phyloP scores from a whole-genome alignment of 768 basidiomycete genomes.

The Rhizopogon rudus region DNA sequence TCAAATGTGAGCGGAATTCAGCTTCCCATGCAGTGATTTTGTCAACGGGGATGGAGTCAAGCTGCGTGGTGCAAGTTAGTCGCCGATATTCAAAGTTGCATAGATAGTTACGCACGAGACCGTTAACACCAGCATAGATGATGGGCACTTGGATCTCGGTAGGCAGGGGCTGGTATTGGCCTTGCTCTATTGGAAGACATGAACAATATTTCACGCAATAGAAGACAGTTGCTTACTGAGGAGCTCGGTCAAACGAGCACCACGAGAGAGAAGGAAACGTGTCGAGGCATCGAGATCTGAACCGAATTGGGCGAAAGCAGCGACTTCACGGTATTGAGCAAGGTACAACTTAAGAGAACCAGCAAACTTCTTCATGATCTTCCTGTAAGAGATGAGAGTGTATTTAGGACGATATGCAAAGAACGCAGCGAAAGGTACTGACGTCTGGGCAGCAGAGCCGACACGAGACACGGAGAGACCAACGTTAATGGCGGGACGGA shows the following conservation, averaged over 20 bases:
- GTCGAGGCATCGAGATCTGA: slow-evolving; percentile 99
- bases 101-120: slow-evolving; percentile 60
- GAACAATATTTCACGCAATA: slow-evolving; percentile 10
- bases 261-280: slow-evolving; percentile 96
- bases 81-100: too few relatives aligned
- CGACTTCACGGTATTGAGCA: slow-evolving; percentile 99
- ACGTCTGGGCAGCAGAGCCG: slow-evolving; percentile 99
- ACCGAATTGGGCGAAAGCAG: slow-evolving; percentile 99
- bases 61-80: slow-evolving; percentile 33
- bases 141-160: slow-evolving; percentile 98
- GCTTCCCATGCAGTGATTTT: slow-evolving; percentile 91
- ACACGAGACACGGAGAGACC: slow-evolving; percentile 99
- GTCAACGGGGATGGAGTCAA: slow-evolving; percentile 93
- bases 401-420: not conserved
- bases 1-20: slow-evolving; percentile 86
- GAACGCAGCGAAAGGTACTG: slow-evolving; percentile 26
- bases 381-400: slow-evolving; percentile 37
- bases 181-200: slow-evolving; percentile 66
- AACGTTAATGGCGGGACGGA: slow-evolving; percentile 99
- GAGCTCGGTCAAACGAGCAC: slow-evolving; percentile 97
- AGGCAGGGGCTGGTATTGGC: slow-evolving; percentile 92
- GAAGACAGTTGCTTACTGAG: slow-evolving; percentile 52
- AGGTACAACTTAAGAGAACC: slow-evolving; percentile 99
- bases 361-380: slow-evolving; percentile 99
- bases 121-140: slow-evolving; percentile 99